phyloP scores from a whole-genome alignment of 352 stramenopile genomes.

The Globisporangium takayamanum region DNA sequence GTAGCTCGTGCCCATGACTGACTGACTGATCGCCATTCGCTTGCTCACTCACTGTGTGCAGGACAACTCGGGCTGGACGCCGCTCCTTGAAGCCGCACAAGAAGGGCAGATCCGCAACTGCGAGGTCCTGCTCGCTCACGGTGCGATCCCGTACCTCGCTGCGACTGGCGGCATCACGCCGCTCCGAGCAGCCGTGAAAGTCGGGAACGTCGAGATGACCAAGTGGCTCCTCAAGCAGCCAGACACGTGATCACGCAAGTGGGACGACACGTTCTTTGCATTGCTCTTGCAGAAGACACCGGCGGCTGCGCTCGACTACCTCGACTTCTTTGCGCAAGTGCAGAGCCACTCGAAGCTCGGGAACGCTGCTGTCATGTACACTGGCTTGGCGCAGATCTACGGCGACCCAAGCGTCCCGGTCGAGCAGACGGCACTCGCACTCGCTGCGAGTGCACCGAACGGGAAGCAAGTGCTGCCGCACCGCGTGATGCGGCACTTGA shows the following conservation, averaged over 20 bases:
- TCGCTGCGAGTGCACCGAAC: conserved; percentile 27
- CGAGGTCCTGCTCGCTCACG: conserved; percentile 32
- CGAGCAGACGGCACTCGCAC: conserved; percentile 34
- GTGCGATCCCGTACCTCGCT: conserved; percentile 30
- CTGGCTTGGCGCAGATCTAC: conserved; percentile 35
- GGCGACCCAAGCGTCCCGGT: conserved; percentile 42
- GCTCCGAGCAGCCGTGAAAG: conserved; percentile 39
- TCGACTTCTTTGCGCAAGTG: conserved; percentile 44
- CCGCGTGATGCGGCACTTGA: conserved; percentile 41
- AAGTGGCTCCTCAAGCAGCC: conserved; percentile 42
- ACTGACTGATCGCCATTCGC: neutral
- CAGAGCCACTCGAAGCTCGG: conserved; percentile 43
- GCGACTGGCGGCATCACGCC: conserved; percentile 28
- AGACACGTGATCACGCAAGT: conserved; percentile 27
- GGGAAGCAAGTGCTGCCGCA: conserved; percentile 46
- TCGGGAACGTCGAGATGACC: conserved; percentile 47
- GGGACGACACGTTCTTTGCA: conserved; percentile 42
- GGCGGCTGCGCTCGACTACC: conserved; percentile 26
- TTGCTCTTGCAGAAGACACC: conserved; percentile 51
- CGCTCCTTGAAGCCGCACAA: conserved; percentile 51
- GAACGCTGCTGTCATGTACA: conserved; percentile 44
- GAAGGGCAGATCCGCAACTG: conserved; percentile 48
- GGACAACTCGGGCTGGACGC: conserved; percentile 48
- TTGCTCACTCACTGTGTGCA: neutral
- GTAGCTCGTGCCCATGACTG: too few relatives aligned